A percentile compares a stretch with the other conserved stretches of the same genome.
phyloP scores from a whole-genome alignment of 148 eudicot species.

The Persicaria tinctoria region DNA sequence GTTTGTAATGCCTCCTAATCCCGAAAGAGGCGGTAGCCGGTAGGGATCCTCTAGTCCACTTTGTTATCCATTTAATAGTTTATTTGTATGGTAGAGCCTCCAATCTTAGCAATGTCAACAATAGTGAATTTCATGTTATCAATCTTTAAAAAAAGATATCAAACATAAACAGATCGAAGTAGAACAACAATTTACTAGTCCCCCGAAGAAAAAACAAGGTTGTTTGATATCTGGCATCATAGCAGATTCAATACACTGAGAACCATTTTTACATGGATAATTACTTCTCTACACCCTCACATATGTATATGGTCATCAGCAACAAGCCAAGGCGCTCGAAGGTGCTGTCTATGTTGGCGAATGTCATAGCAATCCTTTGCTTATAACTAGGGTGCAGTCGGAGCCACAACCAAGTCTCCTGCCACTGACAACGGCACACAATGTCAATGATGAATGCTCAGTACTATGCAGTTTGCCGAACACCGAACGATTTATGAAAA shows the following conservation, averaged over 20 bases:
- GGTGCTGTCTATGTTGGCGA: not conserved
- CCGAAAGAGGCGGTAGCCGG: too few species aligned
- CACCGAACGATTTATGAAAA: too few species aligned
- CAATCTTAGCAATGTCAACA: too few species aligned
- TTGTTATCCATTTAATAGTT: too few species aligned
- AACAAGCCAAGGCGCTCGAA: not conserved
- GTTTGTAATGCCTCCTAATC: too few species aligned
- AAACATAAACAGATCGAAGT: not conserved
- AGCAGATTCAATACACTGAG: not conserved
- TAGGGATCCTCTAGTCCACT: too few species aligned
- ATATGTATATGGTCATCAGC: not conserved
- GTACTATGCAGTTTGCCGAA: too few species aligned
- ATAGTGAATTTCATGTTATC: too few species aligned
- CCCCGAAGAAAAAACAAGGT: not conserved
- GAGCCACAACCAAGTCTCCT: conserved; percentile 7
- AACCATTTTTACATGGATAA: not conserved
- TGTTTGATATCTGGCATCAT: not conserved
- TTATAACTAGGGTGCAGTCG: not conserved
- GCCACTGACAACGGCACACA: not conserved
- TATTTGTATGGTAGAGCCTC: too few species aligned
- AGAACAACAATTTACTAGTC: not conserved
- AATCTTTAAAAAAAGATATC: not conserved
- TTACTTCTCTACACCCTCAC: not conserved
- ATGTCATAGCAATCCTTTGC: not conserved
- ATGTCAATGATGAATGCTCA: not conserved